These are phyloP conservation scores for Sarcocystis neurona DNA, from an alignment of 169 alveolate genomes.

Conservation along the genomic window DNA sequence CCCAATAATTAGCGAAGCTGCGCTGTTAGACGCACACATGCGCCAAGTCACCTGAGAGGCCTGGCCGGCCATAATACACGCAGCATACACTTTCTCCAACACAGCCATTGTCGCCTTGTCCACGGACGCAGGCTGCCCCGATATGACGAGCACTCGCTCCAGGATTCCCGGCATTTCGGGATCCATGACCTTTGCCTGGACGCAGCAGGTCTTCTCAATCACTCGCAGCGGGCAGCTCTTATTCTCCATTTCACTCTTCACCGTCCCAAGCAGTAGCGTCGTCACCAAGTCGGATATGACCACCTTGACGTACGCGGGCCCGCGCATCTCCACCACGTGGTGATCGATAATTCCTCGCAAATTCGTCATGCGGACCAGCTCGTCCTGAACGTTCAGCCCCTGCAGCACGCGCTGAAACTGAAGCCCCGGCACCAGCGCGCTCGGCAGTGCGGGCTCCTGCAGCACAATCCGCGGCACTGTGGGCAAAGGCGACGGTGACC, in stretches of 20 bases:
- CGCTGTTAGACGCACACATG: slow-evolving; percentile 54
- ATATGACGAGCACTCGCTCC: slow-evolving; percentile 41
- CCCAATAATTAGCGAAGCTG: slow-evolving; percentile 53
- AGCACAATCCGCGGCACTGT: background rate
- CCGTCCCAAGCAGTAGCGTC: slow-evolving; percentile 59
- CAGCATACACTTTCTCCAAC: slow-evolving; percentile 56
- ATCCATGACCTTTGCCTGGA: slow-evolving; percentile 37
- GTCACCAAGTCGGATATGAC: slow-evolving; percentile 50
- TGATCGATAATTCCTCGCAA: slow-evolving; percentile 45
- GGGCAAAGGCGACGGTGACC: slow-evolving; percentile 10
- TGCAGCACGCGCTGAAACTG: slow-evolving; percentile 28
- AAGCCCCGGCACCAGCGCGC: background rate
- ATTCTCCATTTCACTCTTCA: slow-evolving; percentile 33
- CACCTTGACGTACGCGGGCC: slow-evolving; percentile 56
- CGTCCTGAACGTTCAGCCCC: slow-evolving; percentile 56
- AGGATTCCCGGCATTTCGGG: slow-evolving; percentile 53
- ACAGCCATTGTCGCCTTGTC: slow-evolving; percentile 55
- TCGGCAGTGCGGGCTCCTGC: slow-evolving; percentile 1
- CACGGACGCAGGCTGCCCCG: slow-evolving; percentile 46
- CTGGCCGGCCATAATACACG: slow-evolving; percentile 59
- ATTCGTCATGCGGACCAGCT: slow-evolving; percentile 50
- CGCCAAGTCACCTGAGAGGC: slow-evolving; percentile 54
- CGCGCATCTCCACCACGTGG: slow-evolving; percentile 22
- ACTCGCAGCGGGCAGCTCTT: background rate
- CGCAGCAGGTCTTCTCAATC: slow-evolving; percentile 19